Evolutionary conservation across 1,284 basidiomycete species (phyloP), one percentile per base, ranked within the genome.

Genomic region (Trametes pubescens): DNA sequence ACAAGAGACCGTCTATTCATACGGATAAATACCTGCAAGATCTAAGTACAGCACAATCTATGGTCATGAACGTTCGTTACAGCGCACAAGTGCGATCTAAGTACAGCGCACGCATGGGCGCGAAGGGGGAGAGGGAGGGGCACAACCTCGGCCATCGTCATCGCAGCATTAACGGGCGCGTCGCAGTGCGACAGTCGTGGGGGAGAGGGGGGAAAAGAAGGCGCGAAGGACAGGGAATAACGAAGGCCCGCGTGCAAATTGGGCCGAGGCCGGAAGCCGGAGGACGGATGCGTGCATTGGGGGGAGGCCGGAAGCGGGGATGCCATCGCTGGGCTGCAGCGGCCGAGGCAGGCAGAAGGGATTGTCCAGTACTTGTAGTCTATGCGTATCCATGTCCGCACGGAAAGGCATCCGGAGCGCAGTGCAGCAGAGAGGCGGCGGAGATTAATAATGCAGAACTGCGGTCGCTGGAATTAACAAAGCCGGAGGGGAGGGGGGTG

Each of bases 11-110:
- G 7, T 29, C 47, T 49, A 49, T 49, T 57, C 55, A 21, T 57
- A 57, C n/a, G 32, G 55, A 57, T 57, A 57, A 37, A 57, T 57
- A 57, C 34, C 55, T 47, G 44, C 55, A 46, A 37, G 29, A 21
- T 57, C 55, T 43, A 43, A 13, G 18, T 57, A 57, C 29, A 48
- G 55, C 55, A 48, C 55, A 57, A 47, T 57, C 55, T 57, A 57
- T 46, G 43, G 24, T 32, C 32, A 37, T 57, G 24, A 55, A 32
- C 53, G 38, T 55, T 51, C 49, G 49, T 51, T 11, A 35, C 24
- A n/a, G 53, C 9, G 52, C 18, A n/a, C 44, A 35, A 7, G n/a
- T n/a, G 44, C 24, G 24, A 47, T 49, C 49, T 51, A 51, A 51
- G 40, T 43, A 43, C 18, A 43, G 3, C 16, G 16, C 6, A 16